These are phyloP conservation scores for Lasiosphaeria hispida DNA, from an alignment of 495 filamentous ascomycete species.

Conservation along the genomic window DNA sequence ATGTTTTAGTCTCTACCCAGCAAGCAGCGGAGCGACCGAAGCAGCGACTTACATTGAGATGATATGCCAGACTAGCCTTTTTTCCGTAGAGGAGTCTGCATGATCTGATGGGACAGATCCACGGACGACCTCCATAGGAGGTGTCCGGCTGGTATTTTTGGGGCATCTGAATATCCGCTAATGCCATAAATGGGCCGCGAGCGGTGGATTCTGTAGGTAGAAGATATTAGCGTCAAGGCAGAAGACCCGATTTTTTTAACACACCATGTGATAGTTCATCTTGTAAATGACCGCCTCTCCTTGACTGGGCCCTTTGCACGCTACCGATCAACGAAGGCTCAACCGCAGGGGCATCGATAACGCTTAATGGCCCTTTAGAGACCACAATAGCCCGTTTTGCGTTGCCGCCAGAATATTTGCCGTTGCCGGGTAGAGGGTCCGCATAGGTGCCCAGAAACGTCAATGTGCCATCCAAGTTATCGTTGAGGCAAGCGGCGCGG, in stretches of 20 bases:
- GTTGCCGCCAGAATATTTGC: conserved; percentile 4
- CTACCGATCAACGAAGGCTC: no score
- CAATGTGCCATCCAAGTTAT: conserved; percentile 30
- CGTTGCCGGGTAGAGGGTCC: conserved; percentile 2
- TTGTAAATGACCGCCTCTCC: background rate
- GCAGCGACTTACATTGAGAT: background rate
- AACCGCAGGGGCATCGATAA: conserved; percentile 15
- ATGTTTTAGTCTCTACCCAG: background rate
- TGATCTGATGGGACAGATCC: background rate
- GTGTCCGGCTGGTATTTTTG: background rate
- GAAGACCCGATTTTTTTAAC: background rate
- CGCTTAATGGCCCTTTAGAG: conserved; percentile 17
- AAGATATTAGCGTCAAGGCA: background rate
- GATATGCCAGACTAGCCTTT: background rate
- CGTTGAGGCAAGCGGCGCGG: conserved; percentile 19
- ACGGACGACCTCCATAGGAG: background rate
- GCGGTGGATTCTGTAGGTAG: no score
- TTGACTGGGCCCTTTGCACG: background rate
- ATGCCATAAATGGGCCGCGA: no score
- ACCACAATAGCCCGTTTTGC: conserved; percentile 16
- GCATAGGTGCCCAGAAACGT: conserved; percentile 22
- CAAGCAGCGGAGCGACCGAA: background rate
- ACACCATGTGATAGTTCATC: background rate
- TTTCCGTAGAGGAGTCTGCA: background rate
- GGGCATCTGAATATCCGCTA: no score